These are phyloP conservation scores for Trichocladium uniseriatum DNA, from an alignment of 495 filamentous ascomycete genomes.

Conservation along the genomic window DNA sequence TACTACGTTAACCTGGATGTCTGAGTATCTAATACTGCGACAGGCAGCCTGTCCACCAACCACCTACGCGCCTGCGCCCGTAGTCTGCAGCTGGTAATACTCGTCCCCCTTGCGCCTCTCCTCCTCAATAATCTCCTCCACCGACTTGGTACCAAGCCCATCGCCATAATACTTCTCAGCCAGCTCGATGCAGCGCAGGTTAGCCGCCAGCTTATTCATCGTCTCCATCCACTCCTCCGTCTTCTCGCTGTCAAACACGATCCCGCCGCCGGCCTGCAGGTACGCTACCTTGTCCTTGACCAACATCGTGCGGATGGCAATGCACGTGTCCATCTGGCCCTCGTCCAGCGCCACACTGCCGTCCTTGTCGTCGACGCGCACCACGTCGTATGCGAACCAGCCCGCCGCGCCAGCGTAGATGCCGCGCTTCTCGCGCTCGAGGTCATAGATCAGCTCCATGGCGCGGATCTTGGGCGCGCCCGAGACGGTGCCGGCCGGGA, in stretches of 20 bases:
- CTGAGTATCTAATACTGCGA: too few relatives aligned
- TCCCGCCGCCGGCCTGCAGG: constrained; percentile 92
- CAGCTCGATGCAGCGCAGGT: constrained; percentile 73
- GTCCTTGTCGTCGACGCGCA: constrained; percentile 35
- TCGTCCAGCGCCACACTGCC: constrained; percentile 33
- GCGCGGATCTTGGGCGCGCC: constrained; percentile 93
- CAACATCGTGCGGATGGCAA: constrained; percentile 94
- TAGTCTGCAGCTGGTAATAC: constrained; percentile 18
- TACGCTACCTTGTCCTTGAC: constrained; percentile 86
- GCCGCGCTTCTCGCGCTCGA: constrained; percentile 87
- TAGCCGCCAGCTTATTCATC: constrained; percentile 88
- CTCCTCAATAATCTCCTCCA: constrained; percentile 29
- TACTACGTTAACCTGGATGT: too few relatives aligned
- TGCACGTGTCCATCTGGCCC: constrained; percentile 97
- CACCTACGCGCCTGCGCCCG: constrained; percentile 17
- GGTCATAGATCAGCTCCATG: constrained; percentile 93
- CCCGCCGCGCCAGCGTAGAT: constrained; percentile 97
- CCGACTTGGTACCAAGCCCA: constrained; percentile 20
- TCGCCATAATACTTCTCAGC: constrained; percentile 64
- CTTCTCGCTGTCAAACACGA: constrained; percentile 90
- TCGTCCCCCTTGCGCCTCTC: constrained; percentile 29
- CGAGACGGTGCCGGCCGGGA: constrained; percentile 88
- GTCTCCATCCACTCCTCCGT: constrained; percentile 96
- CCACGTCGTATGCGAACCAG: constrained; percentile 66
- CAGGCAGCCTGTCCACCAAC: too few relatives aligned